These are phyloP conservation scores for Pleurotus eryngii DNA, from an alignment of 768 basidiomycete genomes.

Conservation along the genomic window DNA sequence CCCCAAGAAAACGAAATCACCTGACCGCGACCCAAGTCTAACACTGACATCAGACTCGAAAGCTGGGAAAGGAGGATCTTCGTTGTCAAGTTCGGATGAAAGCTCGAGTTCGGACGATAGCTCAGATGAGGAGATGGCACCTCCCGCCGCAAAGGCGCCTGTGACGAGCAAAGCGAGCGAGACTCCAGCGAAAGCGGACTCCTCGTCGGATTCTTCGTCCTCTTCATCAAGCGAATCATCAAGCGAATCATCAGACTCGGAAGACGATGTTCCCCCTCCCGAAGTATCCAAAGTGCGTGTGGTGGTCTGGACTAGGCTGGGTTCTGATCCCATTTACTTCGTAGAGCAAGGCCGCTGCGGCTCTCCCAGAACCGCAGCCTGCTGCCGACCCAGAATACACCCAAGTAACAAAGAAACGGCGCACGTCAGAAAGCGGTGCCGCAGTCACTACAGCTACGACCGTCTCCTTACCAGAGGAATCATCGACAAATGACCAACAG, in stretches of 20 bases:
- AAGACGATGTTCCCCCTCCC: neutral
- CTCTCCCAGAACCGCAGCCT: neutral
- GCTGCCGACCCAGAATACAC: conserved; percentile 17
- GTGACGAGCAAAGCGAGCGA: neutral
- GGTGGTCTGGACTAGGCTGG: too few relatives aligned
- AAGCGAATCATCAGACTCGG: neutral
- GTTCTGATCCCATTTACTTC: too few relatives aligned
- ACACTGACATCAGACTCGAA: conserved; percentile 5
- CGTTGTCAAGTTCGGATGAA: neutral
- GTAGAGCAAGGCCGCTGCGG: conserved; percentile 3
- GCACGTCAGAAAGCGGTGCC: conserved; percentile 46
- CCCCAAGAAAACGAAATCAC: neutral
- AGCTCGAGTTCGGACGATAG: conserved; percentile 1
- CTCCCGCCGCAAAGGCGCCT: neutral
- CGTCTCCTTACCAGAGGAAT: conserved; percentile 11
- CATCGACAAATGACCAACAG: conserved; percentile 5
- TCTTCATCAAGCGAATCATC: conserved; percentile 5
- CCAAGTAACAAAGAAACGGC: conserved; percentile 58
- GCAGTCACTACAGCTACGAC: conserved; percentile 45
- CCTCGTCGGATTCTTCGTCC: conserved; percentile 25
- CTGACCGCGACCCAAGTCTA: conserved; percentile 5
- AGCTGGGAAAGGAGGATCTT: neutral
- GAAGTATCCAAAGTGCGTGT: too few relatives aligned
- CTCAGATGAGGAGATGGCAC: conserved; percentile 3
- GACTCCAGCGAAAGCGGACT: conserved; percentile 11